Evolutionary conservation across 495 filamentous ascomycete genomes (phyloP), one percentile per base, ranked within the genome.

Genomic region (Hypoxylon trugodes): DNA sequence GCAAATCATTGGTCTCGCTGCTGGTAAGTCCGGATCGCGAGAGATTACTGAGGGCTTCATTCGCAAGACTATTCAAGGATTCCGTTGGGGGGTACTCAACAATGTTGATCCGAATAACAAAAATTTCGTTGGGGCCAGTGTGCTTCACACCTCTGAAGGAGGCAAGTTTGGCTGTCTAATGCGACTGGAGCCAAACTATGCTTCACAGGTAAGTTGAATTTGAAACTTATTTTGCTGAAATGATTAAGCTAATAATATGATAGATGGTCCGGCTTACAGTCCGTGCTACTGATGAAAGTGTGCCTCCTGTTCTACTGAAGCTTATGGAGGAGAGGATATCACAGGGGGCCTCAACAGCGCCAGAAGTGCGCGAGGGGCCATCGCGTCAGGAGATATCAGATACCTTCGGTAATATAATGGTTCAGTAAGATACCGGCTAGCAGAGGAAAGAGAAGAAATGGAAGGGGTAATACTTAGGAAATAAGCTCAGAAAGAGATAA

Each of bases 251-350:
- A 73, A 80, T 59, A 37, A 36, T 6, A 19, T 38, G 37, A 45
- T 71, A 98, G 95, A 96, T 97, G 90, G 90, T 94, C 64, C 93
- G 96, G 12, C 81, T 97, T 50, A 99, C 96, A 2, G 89, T 99
- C 59, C 83, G 96, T 47, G 96, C 96, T 9, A 99, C 96, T 2
- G 92, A 98, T 62, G 96, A 98, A 65, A 81, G 76, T 9, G 89
- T 97, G 2, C 92, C 95, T 10, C 87, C 89, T 9, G 81, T 91
- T 24, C 68, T 99, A 50, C 78, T 91, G 59, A 94, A 90, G 70
- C 74, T 91, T 48, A 96, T 98, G 91, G 89, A 95, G 70, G 90
- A 94, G 67, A 81, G 86, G 57, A 75, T 97, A 42, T 80, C 86
- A 18, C 52, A 61, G 19, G 83, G 83, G 2, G 56, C 80, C 32